A percentile compares a stretch with the other conserved stretches of the same genome.
phyloP scores from a whole-genome alignment of 2,329 filamentous ascomycete species.

The Claviceps sp. region DNA sequence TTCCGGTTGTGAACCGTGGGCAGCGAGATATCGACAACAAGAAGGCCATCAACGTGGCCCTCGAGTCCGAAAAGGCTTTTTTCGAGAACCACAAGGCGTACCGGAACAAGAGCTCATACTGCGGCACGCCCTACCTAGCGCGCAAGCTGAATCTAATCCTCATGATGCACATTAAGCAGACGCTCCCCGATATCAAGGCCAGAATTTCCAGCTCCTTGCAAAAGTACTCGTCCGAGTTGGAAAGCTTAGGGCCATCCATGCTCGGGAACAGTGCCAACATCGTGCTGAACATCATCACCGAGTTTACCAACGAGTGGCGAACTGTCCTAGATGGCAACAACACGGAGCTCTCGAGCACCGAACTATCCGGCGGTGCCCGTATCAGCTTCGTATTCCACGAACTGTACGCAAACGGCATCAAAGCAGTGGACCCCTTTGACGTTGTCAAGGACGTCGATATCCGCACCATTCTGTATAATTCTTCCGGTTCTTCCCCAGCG shows the following conservation, averaged over 20 bases:
- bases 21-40: constrained; percentile 98
- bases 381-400: constrained; percentile 99
- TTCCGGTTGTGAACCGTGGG: constrained; percentile 94
- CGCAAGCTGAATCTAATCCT: constrained; percentile 95
- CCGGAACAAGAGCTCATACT: constrained; percentile 96
- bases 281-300: constrained; percentile 95
- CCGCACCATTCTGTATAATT: constrained; percentile 94
- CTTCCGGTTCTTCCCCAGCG: constrained; percentile 91
- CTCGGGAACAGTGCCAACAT: constrained; percentile 95
- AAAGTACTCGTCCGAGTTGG: constrained; percentile 77
- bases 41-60: constrained; percentile 78
- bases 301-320: constrained; percentile 96
- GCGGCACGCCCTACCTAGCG: constrained; percentile 91
- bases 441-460: constrained; percentile 96
- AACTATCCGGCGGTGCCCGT: constrained; percentile 90
- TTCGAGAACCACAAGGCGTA: constrained; percentile 99
- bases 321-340: constrained; percentile 95
- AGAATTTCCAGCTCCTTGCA: constrained; percentile 87
- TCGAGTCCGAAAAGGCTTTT: constrained; percentile 91
- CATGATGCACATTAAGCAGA: constrained; percentile 99
- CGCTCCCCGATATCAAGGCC: constrained; percentile 93
- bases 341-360: constrained; percentile 84
- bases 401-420: constrained; percentile 92
- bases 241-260: constrained; percentile 79
- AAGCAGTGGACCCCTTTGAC: constrained; percentile 95